These are phyloP conservation scores for Diaporthe sp. DNA, from an alignment of 2,329 filamentous ascomycete species.

Conservation along the genomic window DNA sequence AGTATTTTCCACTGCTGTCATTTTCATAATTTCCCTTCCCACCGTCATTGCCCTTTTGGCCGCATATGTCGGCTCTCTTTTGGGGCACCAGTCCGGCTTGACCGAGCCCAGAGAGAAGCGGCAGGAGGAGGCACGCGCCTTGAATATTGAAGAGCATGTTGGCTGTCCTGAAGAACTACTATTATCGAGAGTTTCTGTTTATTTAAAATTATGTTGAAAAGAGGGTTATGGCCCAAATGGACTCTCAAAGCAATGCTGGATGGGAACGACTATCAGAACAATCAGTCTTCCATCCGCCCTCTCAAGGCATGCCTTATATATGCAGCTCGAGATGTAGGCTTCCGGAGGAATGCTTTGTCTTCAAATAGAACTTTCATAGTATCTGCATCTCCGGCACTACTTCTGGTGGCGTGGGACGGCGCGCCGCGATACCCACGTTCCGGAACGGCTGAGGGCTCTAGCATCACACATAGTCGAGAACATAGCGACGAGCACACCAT, in stretches of 20 bases:
- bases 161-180: not conserved
- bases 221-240: not conserved
- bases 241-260: not conserved
- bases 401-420: not conserved
- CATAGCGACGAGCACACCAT: not conserved
- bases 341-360: not conserved
- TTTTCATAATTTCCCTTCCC: conserved; percentile 27
- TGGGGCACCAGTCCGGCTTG: conserved; percentile 15
- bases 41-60: conserved; percentile 8
- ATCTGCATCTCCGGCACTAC: not conserved
- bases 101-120: not conserved
- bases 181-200: not conserved
- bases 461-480: not conserved
- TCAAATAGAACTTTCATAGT: not conserved
- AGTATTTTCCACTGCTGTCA: conserved; percentile 1
- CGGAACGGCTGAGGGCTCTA: not conserved
- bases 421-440: not conserved
- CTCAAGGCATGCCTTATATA: not conserved
- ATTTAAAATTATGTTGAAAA: not conserved
- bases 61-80: conserved; percentile 28
- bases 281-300: fast-evolving
- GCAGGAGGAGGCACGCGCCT: not conserved
- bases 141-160: not conserved
- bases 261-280: not conserved
- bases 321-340: not conserved